Conservation (phyloP, 2,329 filamentous ascomycete genomes). For the Ophiostoma tasmaniense region DNA sequence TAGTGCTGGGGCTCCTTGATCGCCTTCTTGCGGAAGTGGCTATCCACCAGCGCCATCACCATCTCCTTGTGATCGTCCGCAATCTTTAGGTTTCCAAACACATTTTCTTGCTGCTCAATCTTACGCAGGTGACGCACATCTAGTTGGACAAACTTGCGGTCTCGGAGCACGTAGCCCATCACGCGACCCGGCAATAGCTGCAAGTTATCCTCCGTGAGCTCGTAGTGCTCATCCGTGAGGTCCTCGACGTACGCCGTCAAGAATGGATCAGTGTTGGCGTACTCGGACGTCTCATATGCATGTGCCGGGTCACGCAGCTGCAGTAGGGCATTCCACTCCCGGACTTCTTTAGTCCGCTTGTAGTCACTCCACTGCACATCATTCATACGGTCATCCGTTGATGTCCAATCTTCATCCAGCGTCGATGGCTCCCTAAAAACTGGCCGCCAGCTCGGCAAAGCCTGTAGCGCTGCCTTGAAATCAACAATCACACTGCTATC, state of each 20-base stretch:
- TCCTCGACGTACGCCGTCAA: conserved; percentile 7
- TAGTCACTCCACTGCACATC: conserved; percentile 11
- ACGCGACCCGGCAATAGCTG: conserved; percentile 19
- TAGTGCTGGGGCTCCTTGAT: conserved; percentile 15
- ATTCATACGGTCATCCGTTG: background rate
- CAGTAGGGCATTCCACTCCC: conserved; percentile 9
- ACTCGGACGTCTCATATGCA: conserved; percentile 12
- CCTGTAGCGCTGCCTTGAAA: conserved; percentile 21
- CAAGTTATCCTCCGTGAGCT: conserved; percentile 17
- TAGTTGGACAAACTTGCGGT: conserved; percentile 24
- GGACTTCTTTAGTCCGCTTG: conserved; percentile 11
- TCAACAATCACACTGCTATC: conserved; percentile 25
- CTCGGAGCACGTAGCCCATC: conserved; percentile 23
- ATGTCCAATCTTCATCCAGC: conserved; percentile 3
- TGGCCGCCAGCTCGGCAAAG: conserved; percentile 18
- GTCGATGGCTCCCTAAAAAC: conserved; percentile 5
- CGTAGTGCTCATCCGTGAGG: conserved; percentile 9
- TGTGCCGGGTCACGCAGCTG: conserved; percentile 16
- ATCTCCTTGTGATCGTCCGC: conserved; percentile 21
- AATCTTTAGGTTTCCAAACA: conserved; percentile 23
- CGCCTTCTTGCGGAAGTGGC: conserved; percentile 16
- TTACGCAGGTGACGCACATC: conserved; percentile 11
- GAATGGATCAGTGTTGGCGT: conserved; percentile 7
- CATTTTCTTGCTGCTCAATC: conserved; percentile 13
- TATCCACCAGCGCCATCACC: conserved; percentile 20